A percentile compares a stretch with the other conserved stretches of the same genome.
phyloP scores from a whole-genome alignment of 345 rosid genomes.

The Salix brachista region DNA sequence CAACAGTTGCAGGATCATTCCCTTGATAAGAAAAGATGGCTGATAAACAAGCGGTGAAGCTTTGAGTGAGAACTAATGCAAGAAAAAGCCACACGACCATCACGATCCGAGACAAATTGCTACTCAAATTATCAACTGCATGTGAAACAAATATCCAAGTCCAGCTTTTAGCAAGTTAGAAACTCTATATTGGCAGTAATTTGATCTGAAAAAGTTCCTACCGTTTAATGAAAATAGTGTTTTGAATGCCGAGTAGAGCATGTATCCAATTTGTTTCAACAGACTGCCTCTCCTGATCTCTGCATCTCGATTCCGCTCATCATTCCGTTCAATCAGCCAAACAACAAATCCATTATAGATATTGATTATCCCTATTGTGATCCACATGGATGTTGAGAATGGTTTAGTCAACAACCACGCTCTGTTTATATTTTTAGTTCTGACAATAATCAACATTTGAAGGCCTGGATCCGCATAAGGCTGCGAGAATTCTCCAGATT shows the following conservation, averaged over 20 bases:
- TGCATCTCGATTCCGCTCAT: too few species aligned
- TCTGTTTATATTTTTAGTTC: background rate
- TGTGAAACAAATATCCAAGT: too few species aligned
- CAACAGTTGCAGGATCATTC: background rate
- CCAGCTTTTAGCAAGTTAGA: background rate
- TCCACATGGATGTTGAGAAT: conserved; percentile 22
- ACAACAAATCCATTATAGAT: background rate
- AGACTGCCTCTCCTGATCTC: conserved; percentile 3
- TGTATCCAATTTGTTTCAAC: conserved; percentile 9
- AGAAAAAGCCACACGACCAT: conserved; percentile 22
- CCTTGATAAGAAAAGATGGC: conserved; percentile 12
- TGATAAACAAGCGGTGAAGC: conserved; percentile 23
- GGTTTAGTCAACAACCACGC: conserved; percentile 25
- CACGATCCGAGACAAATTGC: conserved; percentile 24
- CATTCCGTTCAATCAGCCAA: conserved; percentile 10
- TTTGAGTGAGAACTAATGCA: conserved; percentile 25
- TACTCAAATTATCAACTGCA: conserved; percentile 15
- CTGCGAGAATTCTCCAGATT: conserved; percentile 20
- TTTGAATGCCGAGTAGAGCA: conserved; percentile 22
- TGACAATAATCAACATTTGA: conserved; percentile 6
- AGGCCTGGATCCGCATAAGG: conserved; percentile 27
- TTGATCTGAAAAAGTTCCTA: background rate
- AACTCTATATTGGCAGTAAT: background rate
- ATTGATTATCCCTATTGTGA: background rate
- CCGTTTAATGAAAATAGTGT: conserved; percentile 26